Percentiles rank a stretch among this genome's conserved stretches.
Evolutionary conservation across 495 filamentous ascomycete genomes (phyloP).

Genomic region (Jackrogersella minutella): DNA sequence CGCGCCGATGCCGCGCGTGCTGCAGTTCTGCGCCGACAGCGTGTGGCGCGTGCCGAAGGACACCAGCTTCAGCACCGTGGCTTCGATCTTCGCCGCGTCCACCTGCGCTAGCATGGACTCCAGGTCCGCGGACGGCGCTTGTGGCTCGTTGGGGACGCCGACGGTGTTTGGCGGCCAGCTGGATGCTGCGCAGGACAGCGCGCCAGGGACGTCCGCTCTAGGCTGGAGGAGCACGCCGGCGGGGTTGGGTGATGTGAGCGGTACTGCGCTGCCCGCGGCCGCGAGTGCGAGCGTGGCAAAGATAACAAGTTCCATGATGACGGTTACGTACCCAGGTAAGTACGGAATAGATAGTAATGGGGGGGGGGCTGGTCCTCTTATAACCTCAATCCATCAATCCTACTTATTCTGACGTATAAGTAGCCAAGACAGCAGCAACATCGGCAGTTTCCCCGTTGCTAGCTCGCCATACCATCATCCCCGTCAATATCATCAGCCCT

Average conservation of each 20-base stretch:
- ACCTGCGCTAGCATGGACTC: constrained; percentile 52
- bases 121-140: constrained; percentile 56
- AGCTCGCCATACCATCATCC: constrained; percentile 20
- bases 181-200: constrained; percentile 35
- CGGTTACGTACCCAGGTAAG: neutral
- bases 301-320: constrained; percentile 10
- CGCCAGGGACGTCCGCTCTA: neutral
- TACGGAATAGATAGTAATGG: neutral
- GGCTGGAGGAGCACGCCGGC: constrained; percentile 17
- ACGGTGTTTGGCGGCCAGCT: constrained; percentile 43
- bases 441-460: constrained; percentile 5
- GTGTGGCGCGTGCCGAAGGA: constrained; percentile 63
- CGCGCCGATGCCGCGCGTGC: constrained; percentile 60
- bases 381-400: neutral
- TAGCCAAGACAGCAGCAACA: neutral
- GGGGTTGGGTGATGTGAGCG: constrained; percentile 29
- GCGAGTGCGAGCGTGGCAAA: constrained; percentile 13
- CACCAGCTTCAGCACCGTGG: constrained; percentile 56
- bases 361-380: neutral
- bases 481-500: constrained; percentile 24
- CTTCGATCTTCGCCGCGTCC: constrained; percentile 52
- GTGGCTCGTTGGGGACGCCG: constrained; percentile 51
- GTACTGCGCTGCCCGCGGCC: constrained; percentile 23
- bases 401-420: neutral
- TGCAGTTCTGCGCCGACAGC: constrained; percentile 55